A percentile compares a stretch with the other conserved stretches of the same genome.
These are phyloP conservation scores for Colletotrichum tanaceti DNA, from an alignment of 2,329 filamentous ascomycete species.

Conservation along the genomic window DNA sequence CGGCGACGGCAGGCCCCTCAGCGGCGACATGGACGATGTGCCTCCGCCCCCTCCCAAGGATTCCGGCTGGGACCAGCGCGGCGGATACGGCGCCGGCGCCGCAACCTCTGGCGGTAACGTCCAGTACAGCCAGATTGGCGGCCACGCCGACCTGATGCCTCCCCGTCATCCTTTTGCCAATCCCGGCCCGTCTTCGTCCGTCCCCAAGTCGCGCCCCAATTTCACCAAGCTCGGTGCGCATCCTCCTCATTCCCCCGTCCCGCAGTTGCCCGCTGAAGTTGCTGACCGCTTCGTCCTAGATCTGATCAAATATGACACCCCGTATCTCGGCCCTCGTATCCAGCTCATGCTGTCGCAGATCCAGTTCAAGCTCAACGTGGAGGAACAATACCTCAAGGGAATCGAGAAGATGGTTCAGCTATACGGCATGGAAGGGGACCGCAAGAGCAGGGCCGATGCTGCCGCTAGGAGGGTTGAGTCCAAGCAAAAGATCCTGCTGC, in stretches of 20 bases:
- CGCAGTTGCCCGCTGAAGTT: slow-evolving; percentile 21
- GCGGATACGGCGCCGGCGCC: slow-evolving; percentile 57
- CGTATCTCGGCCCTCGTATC: slow-evolving; percentile 94
- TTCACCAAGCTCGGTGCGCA: slow-evolving; percentile 93
- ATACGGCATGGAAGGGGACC: slow-evolving; percentile 96
- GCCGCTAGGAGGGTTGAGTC: slow-evolving; percentile 91
- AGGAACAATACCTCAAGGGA: slow-evolving; percentile 98
- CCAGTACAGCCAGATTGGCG: slow-evolving; percentile 69
- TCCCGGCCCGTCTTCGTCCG: slow-evolving; percentile 72
- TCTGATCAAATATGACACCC: slow-evolving; percentile 97
- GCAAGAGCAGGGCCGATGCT: slow-evolving; percentile 94
- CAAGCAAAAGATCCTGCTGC: slow-evolving; percentile 95
- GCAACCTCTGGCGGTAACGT: slow-evolving; percentile 72
- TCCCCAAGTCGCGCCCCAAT: slow-evolving; percentile 84
- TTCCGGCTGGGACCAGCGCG: slow-evolving; percentile 48
- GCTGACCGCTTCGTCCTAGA: slow-evolving; percentile 64
- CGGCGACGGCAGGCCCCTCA: slow-evolving; percentile 56
- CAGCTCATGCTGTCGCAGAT: slow-evolving; percentile 99
- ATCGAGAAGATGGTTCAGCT: slow-evolving; percentile 99
- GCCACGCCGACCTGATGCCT: slow-evolving; percentile 80
- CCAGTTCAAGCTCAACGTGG: slow-evolving; percentile 98
- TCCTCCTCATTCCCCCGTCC: not conserved
- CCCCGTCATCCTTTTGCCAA: slow-evolving; percentile 83
- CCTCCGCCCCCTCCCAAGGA: slow-evolving; percentile 83
- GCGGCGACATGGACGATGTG: slow-evolving; percentile 59